Conservation (phyloP, 2,329 filamentous ascomycete genomes). For the Myriosclerotinia scirpicola region DNA sequence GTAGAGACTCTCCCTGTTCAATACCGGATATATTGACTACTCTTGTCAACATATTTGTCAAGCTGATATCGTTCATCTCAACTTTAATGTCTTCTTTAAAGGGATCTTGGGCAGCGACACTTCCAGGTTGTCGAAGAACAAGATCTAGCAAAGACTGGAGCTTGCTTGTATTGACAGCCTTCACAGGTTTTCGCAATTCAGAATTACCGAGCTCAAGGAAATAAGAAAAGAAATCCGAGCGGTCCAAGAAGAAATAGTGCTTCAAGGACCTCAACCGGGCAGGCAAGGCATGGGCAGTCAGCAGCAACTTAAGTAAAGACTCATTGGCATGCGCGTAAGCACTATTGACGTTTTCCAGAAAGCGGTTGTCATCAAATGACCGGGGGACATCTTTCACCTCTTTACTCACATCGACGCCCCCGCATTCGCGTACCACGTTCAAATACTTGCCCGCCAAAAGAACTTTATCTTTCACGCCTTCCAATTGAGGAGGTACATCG, state of each 20-base stretch:
- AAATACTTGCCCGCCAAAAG: slow-evolving; percentile 95
- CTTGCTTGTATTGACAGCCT: slow-evolving; percentile 86
- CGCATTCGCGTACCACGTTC: slow-evolving; percentile 95
- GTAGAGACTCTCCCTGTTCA: slow-evolving; percentile 81
- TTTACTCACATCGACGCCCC: slow-evolving; percentile 90
- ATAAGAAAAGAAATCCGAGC: slow-evolving; percentile 97
- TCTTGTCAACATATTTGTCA: slow-evolving; percentile 91
- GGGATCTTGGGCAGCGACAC: slow-evolving; percentile 87
- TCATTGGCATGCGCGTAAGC: slow-evolving; percentile 96
- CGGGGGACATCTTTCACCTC: slow-evolving; percentile 83
- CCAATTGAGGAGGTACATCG: slow-evolving; percentile 87
- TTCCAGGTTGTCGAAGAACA: slow-evolving; percentile 93
- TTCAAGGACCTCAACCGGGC: slow-evolving; percentile 87
- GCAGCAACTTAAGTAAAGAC: slow-evolving; percentile 82
- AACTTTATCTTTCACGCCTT: slow-evolving; percentile 89
- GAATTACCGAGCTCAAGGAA: slow-evolving; percentile 90
- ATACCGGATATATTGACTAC: slow-evolving; percentile 97
- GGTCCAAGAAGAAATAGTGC: slow-evolving; percentile 98
- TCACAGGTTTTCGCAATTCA: slow-evolving; percentile 86
- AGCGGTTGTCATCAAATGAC: slow-evolving; percentile 87
- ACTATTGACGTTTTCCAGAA: slow-evolving; percentile 92
- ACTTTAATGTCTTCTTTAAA: slow-evolving; percentile 99
- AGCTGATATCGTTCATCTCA: slow-evolving; percentile 90
- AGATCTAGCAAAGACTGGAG: slow-evolving; percentile 94
- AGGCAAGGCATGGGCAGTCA: slow-evolving; percentile 90